These are phyloP conservation scores for Microdochium trichocladiopsis DNA, from an alignment of 2,329 filamentous ascomycete genomes.

Conservation along the genomic window DNA sequence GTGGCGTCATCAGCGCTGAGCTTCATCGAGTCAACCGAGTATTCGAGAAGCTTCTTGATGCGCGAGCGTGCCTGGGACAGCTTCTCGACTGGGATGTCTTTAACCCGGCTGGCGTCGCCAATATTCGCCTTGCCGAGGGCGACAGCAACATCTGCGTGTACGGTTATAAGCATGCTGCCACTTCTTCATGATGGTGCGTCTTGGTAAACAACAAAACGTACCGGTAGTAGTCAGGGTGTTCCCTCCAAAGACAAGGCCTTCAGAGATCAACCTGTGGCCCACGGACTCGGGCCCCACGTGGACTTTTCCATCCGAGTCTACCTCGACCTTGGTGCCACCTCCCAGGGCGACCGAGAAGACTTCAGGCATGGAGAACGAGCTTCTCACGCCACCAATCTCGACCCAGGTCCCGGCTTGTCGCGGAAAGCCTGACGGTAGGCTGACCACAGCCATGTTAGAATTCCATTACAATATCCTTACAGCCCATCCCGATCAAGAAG, in stretches of 20 bases:
- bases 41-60: slow-evolving; percentile 19
- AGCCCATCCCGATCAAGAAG: no score
- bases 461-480: no score
- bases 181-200: not conserved
- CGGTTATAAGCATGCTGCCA: no score
- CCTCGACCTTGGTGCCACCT: slow-evolving; percentile 47
- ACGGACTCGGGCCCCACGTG: slow-evolving; percentile 57
- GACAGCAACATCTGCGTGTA: not conserved
- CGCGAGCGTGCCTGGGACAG: not conserved
- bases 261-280: slow-evolving; percentile 45
- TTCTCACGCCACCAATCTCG: slow-evolving; percentile 2
- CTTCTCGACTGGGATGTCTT: not conserved
- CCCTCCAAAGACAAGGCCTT: slow-evolving; percentile 51
- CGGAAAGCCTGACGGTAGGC: slow-evolving; percentile 12
- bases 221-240: slow-evolving; percentile 49
- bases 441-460: slow-evolving; percentile 29
- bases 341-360: slow-evolving; percentile 54
- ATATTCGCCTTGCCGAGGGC: slow-evolving; percentile 1
- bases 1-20: slow-evolving; percentile 51
- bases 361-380: slow-evolving; percentile 26
- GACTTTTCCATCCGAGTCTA: slow-evolving; percentile 18
- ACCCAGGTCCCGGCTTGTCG: slow-evolving; percentile 2
- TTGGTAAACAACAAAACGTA: slow-evolving; percentile 1
- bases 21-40: slow-evolving; percentile 52
- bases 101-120: not conserved